Evolutionary conservation across 2,329 filamentous ascomycete genomes (phyloP).

Genomic region (Aureobasidium lini): DNA sequence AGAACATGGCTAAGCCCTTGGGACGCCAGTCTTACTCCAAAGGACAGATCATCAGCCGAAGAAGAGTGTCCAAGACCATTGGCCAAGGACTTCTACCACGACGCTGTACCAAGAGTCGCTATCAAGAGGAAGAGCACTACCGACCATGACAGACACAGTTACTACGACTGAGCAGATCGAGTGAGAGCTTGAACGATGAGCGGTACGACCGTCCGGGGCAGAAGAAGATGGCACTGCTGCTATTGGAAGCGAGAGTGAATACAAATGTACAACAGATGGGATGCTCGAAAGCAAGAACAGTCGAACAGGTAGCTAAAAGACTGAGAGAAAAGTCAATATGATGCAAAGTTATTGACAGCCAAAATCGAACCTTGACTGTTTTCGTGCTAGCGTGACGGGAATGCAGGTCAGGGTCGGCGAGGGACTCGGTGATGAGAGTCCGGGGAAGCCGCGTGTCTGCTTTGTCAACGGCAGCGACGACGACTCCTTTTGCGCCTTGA

Average conservation of each 20-base stretch:
- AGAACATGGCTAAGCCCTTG: not conserved
- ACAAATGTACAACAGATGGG: not conserved
- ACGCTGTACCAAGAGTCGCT: not conserved
- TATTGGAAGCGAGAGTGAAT: too few relatives aligned
- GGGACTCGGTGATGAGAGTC: not conserved
- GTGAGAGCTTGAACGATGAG: too few relatives aligned
- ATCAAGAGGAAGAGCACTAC: not conserved
- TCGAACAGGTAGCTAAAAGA: not conserved
- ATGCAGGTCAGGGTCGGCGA: constrained; percentile 3
- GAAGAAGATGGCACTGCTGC: too few relatives aligned
- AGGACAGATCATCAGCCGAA: not conserved
- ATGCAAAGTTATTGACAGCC: not conserved
- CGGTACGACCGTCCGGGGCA: too few relatives aligned
- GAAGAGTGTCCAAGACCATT: not conserved
- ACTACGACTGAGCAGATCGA: too few relatives aligned
- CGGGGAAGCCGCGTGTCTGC: constrained; percentile 11
- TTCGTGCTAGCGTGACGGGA: not conserved
- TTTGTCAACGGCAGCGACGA: not conserved
- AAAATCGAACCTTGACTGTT: not conserved
- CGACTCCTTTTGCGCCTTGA: not conserved
- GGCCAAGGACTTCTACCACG: not conserved
- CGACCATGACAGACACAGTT: not conserved
- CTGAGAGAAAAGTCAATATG: not conserved
- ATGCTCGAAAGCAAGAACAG: not conserved
- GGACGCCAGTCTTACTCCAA: not conserved